A percentile compares a stretch with the other conserved stretches of the same genome.
These are phyloP conservation scores for Aspergillus campestris DNA, from an alignment of 495 filamentous ascomycete species.

Conservation along the genomic window DNA sequence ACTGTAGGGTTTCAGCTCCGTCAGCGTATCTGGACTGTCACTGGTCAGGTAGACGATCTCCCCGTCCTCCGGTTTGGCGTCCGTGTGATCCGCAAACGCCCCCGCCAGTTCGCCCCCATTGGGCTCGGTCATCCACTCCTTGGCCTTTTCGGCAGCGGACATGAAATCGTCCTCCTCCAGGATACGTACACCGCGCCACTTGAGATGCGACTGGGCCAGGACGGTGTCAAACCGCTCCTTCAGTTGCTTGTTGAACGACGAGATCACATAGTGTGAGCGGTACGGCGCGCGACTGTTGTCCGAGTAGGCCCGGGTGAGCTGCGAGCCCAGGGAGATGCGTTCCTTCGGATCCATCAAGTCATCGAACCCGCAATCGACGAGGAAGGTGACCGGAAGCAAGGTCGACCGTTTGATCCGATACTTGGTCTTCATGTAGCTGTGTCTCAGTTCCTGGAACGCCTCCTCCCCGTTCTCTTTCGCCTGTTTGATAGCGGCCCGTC, in stretches of 20 bases:
- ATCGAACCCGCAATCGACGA: constrained; percentile 91
- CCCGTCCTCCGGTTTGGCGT: constrained; percentile 36
- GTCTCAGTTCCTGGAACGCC: constrained; percentile 26
- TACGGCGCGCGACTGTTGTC: constrained; percentile 63
- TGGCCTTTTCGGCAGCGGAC: constrained; percentile 50
- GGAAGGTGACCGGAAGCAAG: constrained; percentile 62
- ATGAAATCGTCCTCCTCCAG: constrained; percentile 57
- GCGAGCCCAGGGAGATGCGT: constrained; percentile 66
- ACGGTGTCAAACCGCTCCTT: constrained; percentile 71
- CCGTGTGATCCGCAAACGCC: constrained; percentile 35
- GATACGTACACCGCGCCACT: constrained; percentile 73
- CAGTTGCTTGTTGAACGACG: constrained; percentile 66
- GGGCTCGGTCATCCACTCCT: constrained; percentile 47
- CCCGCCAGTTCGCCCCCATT: constrained; percentile 47
- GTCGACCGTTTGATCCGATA: constrained; percentile 27
- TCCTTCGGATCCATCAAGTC: constrained; percentile 80
- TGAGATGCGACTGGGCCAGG: constrained; percentile 54
- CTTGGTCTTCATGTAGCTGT: constrained; percentile 21
- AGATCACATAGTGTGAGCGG: constrained; percentile 61
- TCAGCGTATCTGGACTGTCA: constrained; percentile 75
- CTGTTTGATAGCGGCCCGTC: constrained; percentile 31
- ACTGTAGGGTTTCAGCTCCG: constrained; percentile 69
- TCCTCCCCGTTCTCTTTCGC: constrained; percentile 21
- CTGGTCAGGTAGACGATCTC: constrained; percentile 80
- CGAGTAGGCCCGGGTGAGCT: constrained; percentile 82